Percentiles rank a stretch among this genome's conserved stretches.
Conservation (phyloP, 2,329 filamentous ascomycete genomes). For the Sclerotinia subarctica region DNA sequence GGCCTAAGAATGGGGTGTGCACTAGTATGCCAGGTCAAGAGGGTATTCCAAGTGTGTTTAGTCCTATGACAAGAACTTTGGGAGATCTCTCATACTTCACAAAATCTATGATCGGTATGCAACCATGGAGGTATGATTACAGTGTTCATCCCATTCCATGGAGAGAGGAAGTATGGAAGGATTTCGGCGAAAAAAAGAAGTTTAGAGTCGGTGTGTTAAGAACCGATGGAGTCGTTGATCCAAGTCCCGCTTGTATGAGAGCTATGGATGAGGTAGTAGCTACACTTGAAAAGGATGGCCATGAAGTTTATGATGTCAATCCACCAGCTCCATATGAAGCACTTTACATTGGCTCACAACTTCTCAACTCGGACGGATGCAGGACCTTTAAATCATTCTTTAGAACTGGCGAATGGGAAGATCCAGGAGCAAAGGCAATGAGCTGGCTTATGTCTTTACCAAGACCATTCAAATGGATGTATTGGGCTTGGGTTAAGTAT, state of each 20-base stretch:
- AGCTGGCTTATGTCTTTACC: constrained; percentile 70
- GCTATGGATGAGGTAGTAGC: constrained; percentile 68
- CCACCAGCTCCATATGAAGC: constrained; percentile 72
- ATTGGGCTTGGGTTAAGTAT: constrained; percentile 88
- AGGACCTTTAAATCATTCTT: constrained; percentile 75
- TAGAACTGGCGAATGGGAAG: constrained; percentile 73
- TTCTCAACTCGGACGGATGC: constrained; percentile 83
- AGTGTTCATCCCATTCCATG: constrained; percentile 82
- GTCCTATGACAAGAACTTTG: constrained; percentile 85
- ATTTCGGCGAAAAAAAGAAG: constrained; percentile 58
- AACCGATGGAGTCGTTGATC: constrained; percentile 79
- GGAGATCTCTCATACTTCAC: constrained; percentile 84
- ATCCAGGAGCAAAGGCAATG: constrained; percentile 74
- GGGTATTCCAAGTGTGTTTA: constrained; percentile 83
- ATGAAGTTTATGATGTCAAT: constrained; percentile 66
- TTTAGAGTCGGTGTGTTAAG: constrained; percentile 74
- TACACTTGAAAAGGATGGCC: constrained; percentile 68
- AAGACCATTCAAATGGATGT: constrained; percentile 72
- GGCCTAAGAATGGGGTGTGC: constrained; percentile 79
- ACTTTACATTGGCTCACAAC: constrained; percentile 70
- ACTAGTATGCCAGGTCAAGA: constrained; percentile 94
- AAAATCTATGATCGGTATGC: constrained; percentile 70
- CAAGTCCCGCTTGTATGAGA: constrained; percentile 77
- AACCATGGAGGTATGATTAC: constrained; percentile 87
- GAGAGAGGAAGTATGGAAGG: constrained; percentile 59